Conservation (phyloP, 441 rosid genomes). For the Jatropha podagrica region DNA sequence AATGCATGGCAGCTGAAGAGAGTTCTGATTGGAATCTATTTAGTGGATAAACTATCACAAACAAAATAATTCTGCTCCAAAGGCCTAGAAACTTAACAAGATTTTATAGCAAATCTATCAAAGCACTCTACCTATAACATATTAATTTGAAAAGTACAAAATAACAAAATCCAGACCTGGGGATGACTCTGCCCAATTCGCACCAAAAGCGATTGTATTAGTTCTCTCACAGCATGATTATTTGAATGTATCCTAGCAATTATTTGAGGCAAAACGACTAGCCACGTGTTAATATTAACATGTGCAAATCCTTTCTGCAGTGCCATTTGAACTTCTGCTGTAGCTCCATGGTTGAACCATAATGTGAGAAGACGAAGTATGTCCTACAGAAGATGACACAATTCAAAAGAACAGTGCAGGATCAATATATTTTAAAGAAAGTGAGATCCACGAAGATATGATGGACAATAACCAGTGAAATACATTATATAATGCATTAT, state of each 20-base stretch:
- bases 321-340: conserved; percentile 90
- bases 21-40: background rate
- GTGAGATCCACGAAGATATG: background rate
- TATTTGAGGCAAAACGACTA: conserved; percentile 98
- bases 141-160: conserved; percentile 7
- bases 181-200: conserved; percentile 98
- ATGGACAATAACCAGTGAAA: background rate
- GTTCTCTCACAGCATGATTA: conserved; percentile 89
- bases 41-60: background rate
- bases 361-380: conserved; percentile 98
- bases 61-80: background rate
- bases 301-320: conserved; percentile 79
- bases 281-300: conserved; percentile 99
- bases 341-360: conserved; percentile 99
- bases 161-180: conserved; percentile 63
- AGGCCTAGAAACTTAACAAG: background rate
- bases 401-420: background rate
- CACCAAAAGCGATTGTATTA: conserved; percentile 93
- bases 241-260: conserved; percentile 99
- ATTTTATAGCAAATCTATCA: background rate
- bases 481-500: background rate
- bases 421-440: background rate
- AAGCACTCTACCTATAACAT: background rate
- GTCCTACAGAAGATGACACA: conserved; percentile 60
- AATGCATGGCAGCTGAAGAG: background rate